These are phyloP conservation scores for Trifolium pratense DNA, from an alignment of 306 rosid species.

Conservation along the genomic window DNA sequence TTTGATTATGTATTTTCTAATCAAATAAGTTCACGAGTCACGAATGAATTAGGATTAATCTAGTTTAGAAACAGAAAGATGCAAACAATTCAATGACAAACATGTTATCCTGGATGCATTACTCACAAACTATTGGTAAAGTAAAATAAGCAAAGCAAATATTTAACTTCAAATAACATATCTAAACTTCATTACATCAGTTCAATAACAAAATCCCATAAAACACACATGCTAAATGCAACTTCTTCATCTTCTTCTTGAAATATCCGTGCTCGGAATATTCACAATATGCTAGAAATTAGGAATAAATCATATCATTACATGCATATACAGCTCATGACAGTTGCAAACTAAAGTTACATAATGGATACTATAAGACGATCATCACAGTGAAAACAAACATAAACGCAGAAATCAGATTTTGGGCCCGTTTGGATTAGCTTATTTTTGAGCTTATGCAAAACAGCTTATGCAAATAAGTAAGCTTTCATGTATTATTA, in stretches of 20 bases:
- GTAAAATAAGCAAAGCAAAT: slow-evolving; percentile 10
- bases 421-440: too few relatives aligned
- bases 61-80: background rate
- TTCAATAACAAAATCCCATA: slow-evolving; percentile 4
- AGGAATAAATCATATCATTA: background rate
- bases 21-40: slow-evolving; percentile 1
- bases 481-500: too few relatives aligned
- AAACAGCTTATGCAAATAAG: too few relatives aligned
- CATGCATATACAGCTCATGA: background rate
- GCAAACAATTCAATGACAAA: slow-evolving; percentile 18
- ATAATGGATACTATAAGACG: too few relatives aligned
- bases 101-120: background rate
- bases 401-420: too few relatives aligned
- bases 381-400: too few relatives aligned
- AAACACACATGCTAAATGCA: slow-evolving; percentile 8
- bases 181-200: slow-evolving; percentile 3
- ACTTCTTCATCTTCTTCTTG: slow-evolving; percentile 3
- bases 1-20: background rate
- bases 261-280: background rate
- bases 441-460: too few relatives aligned
- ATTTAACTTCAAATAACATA: background rate
- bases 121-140: background rate
- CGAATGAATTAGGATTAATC: background rate
- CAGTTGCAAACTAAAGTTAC: background rate
- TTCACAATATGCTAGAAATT: background rate